Conservation (phyloP, 1,139 yeast genomes). For the Barnettozyma hawaiiensis region DNA sequence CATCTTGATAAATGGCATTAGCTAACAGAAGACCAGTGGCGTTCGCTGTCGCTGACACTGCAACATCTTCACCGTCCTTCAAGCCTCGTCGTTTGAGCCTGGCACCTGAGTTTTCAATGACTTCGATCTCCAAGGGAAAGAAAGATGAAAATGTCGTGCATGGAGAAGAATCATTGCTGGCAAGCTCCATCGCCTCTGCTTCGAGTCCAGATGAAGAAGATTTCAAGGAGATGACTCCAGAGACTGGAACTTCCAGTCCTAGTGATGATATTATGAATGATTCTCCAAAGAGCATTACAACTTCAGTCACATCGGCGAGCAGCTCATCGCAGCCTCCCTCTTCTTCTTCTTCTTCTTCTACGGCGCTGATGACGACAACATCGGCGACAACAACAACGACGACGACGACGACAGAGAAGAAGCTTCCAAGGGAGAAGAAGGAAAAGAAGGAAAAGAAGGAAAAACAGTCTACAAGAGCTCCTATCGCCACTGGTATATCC, state of each 20-base stretch:
- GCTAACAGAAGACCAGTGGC: constrained; percentile 54
- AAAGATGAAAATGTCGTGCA: constrained; percentile 3
- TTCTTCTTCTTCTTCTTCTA: too few relatives aligned
- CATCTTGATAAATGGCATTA: too few relatives aligned
- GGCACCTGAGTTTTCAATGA: constrained; percentile 20
- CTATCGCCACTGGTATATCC: constrained; percentile 53
- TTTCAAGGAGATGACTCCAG: constrained; percentile 26
- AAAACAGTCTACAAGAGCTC: constrained; percentile 33
- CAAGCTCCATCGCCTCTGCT: constrained; percentile 6
- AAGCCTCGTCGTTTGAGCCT: constrained; percentile 37
- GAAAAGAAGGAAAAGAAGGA: constrained; percentile 17
- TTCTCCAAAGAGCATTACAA: constrained; percentile 22
- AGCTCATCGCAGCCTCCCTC: constrained; percentile 16
- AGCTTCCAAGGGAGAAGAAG: constrained; percentile 7
- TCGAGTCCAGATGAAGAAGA: constrained; percentile 6
- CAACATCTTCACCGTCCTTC: constrained; percentile 39
- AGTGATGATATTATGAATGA: constrained; percentile 22
- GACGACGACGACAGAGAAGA: constrained; percentile 18
- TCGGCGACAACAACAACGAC: too few relatives aligned
- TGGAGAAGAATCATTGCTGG: constrained; percentile 9
- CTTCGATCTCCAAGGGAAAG: constrained; percentile 6
- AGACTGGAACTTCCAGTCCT: constrained; percentile 28
- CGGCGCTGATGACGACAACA: too few relatives aligned
- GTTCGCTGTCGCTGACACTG: constrained; percentile 29
- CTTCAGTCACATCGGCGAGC: constrained; percentile 17